A percentile compares a stretch with the other conserved stretches of the same genome.
Evolutionary conservation across 2,329 filamentous ascomycete species (phyloP).

Genomic region (Claviceps arundinis): DNA sequence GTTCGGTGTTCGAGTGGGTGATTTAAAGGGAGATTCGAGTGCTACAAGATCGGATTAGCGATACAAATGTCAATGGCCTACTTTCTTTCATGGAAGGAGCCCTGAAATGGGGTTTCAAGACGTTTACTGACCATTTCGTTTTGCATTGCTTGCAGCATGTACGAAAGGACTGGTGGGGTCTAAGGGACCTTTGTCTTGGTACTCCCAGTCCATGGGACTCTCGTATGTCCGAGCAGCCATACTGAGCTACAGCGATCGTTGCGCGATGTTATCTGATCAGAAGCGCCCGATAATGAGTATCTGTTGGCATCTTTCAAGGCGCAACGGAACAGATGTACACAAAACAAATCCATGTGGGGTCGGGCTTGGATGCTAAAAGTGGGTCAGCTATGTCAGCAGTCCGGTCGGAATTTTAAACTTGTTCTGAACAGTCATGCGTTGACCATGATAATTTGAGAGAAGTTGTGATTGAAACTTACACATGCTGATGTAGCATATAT

Average conservation of each 20-base stretch:
- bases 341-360: constrained; percentile 19
- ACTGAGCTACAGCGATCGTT: constrained; percentile 1
- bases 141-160: constrained; percentile 31
- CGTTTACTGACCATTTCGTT: constrained; percentile 28
- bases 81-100: no score
- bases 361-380: constrained; percentile 2
- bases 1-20: constrained; percentile 16
- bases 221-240: constrained; percentile 46
- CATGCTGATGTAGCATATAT: no score
- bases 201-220: constrained; percentile 55
- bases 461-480: neutral
- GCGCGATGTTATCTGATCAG: neutral
- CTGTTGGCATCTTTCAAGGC: constrained; percentile 1
- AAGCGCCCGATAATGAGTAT: neutral
- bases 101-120: neutral
- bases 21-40: constrained; percentile 26
- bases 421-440: neutral
- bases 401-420: no score
- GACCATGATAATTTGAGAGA: neutral
- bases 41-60: constrained; percentile 15
- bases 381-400: constrained; percentile 17
- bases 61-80: neutral
- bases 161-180: constrained; percentile 51
- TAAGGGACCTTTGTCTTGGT: constrained; percentile 41
- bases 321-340: constrained; percentile 16